These are phyloP conservation scores for Sabuloglossum arenarium DNA, from an alignment of 495 filamentous ascomycete genomes.

Conservation along the genomic window DNA sequence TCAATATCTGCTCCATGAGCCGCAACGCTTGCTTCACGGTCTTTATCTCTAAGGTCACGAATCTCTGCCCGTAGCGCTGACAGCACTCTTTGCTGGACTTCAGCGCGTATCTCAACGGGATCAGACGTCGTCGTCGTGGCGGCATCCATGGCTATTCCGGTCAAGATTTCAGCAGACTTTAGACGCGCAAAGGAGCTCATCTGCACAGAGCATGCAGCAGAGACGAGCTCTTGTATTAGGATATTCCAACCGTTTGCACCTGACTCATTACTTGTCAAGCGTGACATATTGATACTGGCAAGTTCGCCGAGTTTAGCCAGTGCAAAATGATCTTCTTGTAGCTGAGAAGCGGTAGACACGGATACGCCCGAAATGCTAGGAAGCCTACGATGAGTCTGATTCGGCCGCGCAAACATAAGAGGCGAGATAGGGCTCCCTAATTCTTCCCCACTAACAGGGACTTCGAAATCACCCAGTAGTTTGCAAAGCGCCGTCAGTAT, in stretches of 20 bases:
- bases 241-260: slow-evolving; percentile 52
- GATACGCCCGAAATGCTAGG: slow-evolving; percentile 26
- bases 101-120: slow-evolving; percentile 27
- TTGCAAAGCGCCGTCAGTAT: slow-evolving; percentile 51
- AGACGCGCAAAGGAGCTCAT: slow-evolving; percentile 41
- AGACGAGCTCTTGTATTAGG: slow-evolving; percentile 48
- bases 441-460: slow-evolving; percentile 28
- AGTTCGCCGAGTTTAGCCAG: slow-evolving; percentile 65
- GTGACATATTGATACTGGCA: slow-evolving; percentile 54
- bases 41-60: slow-evolving; percentile 25
- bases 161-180: slow-evolving; percentile 51
- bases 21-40: slow-evolving; percentile 27
- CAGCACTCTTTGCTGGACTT: slow-evolving; percentile 50
- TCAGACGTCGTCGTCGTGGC: slow-evolving; percentile 28
- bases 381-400: not conserved
- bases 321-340: slow-evolving; percentile 53
- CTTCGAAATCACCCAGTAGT: slow-evolving; percentile 18
- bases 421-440: slow-evolving; percentile 1
- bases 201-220: slow-evolving; percentile 30
- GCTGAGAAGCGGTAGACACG: slow-evolving; percentile 18
- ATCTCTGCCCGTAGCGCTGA: slow-evolving; percentile 39
- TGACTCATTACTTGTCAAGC: slow-evolving; percentile 42
- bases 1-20: slow-evolving; percentile 44
- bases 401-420: not conserved
- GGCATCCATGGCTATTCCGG: slow-evolving; percentile 47